Percentiles rank a stretch among this genome's conserved stretches.
phyloP scores from a whole-genome alignment of 2,329 filamentous ascomycete species.

The Cordyceps cateniannulata region DNA sequence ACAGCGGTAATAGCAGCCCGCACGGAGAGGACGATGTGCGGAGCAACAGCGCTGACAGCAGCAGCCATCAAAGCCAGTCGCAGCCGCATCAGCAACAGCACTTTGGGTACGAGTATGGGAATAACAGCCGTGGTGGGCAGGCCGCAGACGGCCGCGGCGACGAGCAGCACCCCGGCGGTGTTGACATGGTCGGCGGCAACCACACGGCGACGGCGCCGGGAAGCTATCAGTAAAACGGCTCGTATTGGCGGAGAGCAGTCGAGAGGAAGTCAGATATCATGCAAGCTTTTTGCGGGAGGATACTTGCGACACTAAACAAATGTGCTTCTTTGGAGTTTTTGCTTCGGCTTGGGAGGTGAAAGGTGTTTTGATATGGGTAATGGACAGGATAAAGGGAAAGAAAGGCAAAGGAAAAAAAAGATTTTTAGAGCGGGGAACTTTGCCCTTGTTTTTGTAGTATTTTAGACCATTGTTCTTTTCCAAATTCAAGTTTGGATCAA shows the following conservation, averaged over 20 bases:
- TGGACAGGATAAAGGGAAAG: background rate
- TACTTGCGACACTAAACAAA: background rate
- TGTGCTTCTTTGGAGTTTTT: background rate
- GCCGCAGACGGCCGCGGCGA: background rate
- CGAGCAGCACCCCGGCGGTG: background rate
- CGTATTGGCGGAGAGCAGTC: too few relatives aligned
- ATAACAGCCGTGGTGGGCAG: background rate
- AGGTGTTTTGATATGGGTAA: too few relatives aligned
- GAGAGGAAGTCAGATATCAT: too few relatives aligned
- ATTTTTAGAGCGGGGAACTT: too few relatives aligned
- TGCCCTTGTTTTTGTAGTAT: too few relatives aligned
- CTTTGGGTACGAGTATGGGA: background rate
- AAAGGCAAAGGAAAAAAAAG: background rate
- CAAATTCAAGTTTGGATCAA: too few relatives aligned
- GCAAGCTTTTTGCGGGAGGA: background rate
- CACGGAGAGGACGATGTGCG: background rate
- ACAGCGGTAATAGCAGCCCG: background rate
- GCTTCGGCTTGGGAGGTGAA: background rate
- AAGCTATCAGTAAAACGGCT: background rate
- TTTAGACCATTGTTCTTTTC: too few relatives aligned
- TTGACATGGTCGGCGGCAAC: background rate
- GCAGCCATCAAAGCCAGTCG: background rate
- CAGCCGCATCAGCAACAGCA: background rate
- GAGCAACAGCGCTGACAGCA: background rate
- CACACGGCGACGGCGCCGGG: background rate